Percentiles rank a stretch among this genome's conserved stretches.
phyloP scores from a whole-genome alignment of 2,329 filamentous ascomycete genomes.

The Paracoccidioides brasiliensis region DNA sequence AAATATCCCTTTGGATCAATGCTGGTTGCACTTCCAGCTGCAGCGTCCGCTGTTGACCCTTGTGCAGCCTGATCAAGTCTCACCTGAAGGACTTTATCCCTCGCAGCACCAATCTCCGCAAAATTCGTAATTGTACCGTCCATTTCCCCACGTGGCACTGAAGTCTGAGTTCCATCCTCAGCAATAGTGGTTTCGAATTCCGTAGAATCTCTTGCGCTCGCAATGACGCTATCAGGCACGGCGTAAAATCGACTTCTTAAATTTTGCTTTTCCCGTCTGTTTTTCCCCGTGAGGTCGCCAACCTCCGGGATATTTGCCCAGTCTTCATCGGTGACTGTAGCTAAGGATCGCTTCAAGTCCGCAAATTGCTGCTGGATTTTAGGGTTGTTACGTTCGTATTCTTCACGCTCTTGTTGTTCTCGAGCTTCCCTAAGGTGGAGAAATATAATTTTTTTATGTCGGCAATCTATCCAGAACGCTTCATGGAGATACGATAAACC shows the following conservation, averaged over 20 bases:
- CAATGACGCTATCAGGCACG: constrained; percentile 89
- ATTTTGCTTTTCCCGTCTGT: constrained; percentile 71
- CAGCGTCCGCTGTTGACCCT: constrained; percentile 53
- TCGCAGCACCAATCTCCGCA: constrained; percentile 87
- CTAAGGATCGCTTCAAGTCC: constrained; percentile 81
- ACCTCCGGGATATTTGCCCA: constrained; percentile 95
- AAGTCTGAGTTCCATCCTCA: constrained; percentile 54
- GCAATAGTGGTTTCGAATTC: constrained; percentile 82
- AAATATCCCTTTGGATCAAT: constrained; percentile 95
- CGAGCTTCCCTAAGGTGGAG: constrained; percentile 72
- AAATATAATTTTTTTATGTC: constrained; percentile 45
- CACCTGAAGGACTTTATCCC: constrained; percentile 93
- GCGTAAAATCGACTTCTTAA: constrained; percentile 81
- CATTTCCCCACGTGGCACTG: constrained; percentile 33
- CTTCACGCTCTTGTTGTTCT: constrained; percentile 78
- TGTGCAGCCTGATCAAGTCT: constrained; percentile 78
- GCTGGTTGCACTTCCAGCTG: constrained; percentile 68
- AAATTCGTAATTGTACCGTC: constrained; percentile 98
- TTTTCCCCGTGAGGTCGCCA: constrained; percentile 90
- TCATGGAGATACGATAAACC: constrained; percentile 53
- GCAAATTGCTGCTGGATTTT: constrained; percentile 98
- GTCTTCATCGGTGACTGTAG: constrained; percentile 82
- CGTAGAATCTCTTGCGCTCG: constrained; percentile 64
- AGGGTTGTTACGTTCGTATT: constrained; percentile 93
- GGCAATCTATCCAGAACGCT: constrained; percentile 63